Evolutionary conservation across 352 stramenopile species (phyloP), one percentile per base, ranked within the genome.

Genomic region (Pythium monospermum): DNA sequence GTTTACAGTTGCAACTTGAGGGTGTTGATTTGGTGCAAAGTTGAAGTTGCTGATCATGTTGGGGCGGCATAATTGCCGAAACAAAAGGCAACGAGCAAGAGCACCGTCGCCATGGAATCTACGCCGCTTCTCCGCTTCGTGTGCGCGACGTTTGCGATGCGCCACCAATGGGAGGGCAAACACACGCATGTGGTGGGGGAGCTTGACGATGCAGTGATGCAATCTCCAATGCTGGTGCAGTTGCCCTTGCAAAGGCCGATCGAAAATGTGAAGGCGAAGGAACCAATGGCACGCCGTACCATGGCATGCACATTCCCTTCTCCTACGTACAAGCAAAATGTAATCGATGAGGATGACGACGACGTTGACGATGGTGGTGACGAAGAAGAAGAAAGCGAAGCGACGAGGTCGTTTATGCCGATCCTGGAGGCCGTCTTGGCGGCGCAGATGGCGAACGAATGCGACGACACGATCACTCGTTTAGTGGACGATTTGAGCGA

Each of bases 141-240:
- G 10, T 59, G 56, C 35, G 65, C 65, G 37, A 70, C 65, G 52
- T 54, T 61, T 25, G 49, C 49, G 16, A 70, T 73, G 65, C 66
- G 62, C 28, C 37, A 26, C 2, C 31, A n/a, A 30, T 66, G 59
- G 59, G 52, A 51, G 35, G 35, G 23, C 1, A 45, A 61, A 11
- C 31, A 11, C 12, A 22, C 4, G 27, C 36, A 6, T 13, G 45
- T 8, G 25, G 13, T 5, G 25, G 6, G 37, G 28, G 19, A 8
- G 1, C 23, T 2, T 35, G 23, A 28, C 41, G 51, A 49, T 12
- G 41, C 38, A 12, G 6, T 30, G 4, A 2, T n/a, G 40, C 3
- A 23, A n/a, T 16, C 18, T 18, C 21, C 26, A 7, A 26, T 19
- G 8, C 43, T 30, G 10, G 1, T 31, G 19, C 6, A n/a, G n/a